phyloP scores from a whole-genome alignment of 2,329 filamentous ascomycete genomes.

The Beauveria scarabaeidicola region DNA sequence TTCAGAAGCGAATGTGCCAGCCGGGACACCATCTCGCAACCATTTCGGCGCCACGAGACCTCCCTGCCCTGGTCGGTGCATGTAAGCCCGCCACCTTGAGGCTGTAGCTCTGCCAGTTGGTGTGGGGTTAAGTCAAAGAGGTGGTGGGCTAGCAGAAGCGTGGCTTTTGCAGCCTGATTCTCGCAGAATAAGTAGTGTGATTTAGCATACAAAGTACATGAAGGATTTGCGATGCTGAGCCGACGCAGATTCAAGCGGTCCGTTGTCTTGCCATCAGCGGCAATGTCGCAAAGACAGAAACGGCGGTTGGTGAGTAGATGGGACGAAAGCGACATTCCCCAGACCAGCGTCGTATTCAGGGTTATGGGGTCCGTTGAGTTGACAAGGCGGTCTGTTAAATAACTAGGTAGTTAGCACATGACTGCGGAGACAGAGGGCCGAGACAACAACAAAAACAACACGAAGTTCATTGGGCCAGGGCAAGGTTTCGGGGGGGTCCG shows the following conservation, averaged over 20 bases:
- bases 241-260: not conserved
- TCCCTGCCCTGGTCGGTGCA: not conserved
- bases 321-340: not conserved
- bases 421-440: not conserved
- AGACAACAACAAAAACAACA: too few species aligned
- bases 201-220: not conserved
- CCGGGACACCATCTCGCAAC: not conserved
- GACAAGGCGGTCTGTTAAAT: not conserved
- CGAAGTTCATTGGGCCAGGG: not conserved
- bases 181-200: not conserved
- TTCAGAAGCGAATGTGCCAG: not conserved
- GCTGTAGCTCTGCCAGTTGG: not conserved
- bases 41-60: not conserved
- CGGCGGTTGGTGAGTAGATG: not conserved
- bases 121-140: not conserved
- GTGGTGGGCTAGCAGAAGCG: not conserved
- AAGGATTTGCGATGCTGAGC: not conserved
- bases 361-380: slow-evolving; percentile 6
- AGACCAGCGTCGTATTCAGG: not conserved
- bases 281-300: not conserved
- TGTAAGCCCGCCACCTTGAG: not conserved
- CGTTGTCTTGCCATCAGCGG: not conserved
- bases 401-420: not conserved
- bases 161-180: slow-evolving; percentile 1
- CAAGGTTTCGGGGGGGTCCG: not conserved